Evolutionary conservation across 257 asterid genomes (phyloP), one percentile per base, ranked within the genome.

Genomic region (Solanum boliviense): DNA sequence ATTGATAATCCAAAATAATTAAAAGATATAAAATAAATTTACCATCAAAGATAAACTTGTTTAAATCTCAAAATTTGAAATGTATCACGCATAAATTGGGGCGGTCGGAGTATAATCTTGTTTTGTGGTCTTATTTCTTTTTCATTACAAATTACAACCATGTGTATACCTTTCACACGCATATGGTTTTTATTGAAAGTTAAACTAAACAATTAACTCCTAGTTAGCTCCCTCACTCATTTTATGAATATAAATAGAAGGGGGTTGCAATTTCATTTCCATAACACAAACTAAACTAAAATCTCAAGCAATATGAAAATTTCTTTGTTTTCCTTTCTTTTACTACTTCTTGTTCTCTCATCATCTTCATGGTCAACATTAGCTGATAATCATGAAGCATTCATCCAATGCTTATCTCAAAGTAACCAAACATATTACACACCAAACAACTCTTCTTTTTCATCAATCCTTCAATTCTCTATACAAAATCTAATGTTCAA

Each of bases 401-500:
- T 87, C 29, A 20, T 21, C 3, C 76, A 74, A 21, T 87, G 88
- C 13, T 23, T 87, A 16, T 32, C 44, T 29, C 75, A 32, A 1
- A 9, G 25, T 65, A 48, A n/a, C 88, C 23, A 56, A 31, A 56
- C 70, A 23, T 48, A 60, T 86, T 87, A 75, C 65, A 87, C 88
- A 31, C 85, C 86, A 15, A 31, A 25, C 2, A 75, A 87, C 78
- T 32, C 88, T 5, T 75, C 88, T 20, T 86, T 29, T 29, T 23
- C 68, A 18, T 44, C 88, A 18, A 23, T 86, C 36, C 84, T 86
- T 13, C 88, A 72, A 32, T 72, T 72, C 20, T 44, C 88, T 35
- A 86, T 72, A n/a, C 84, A 86, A 36, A 86, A 86, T 83, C 25
- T 27, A 13, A 46, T 36, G 72, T 86, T 72, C 88, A 86, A 86